A percentile compares a stretch with the other conserved stretches of the same genome.
phyloP scores from a whole-genome alignment of 78 protist genomes.

The Monocercomonoides exilis region DNA sequence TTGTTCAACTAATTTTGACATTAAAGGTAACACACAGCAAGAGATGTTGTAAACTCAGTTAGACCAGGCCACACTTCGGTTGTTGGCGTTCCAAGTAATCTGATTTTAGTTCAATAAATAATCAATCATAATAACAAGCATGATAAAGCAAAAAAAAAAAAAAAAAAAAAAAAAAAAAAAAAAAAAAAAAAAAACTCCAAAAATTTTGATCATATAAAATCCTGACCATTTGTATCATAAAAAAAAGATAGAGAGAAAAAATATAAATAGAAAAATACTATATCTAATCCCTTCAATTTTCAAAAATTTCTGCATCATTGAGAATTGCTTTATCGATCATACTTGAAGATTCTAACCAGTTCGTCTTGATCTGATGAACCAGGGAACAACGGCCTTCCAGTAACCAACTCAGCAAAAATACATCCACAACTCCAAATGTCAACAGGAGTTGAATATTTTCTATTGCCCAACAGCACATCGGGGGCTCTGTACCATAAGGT shows the following conservation, averaged over 20 bases:
- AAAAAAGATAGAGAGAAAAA: not conserved
- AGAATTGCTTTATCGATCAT: not conserved
- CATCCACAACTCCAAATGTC: constrained; percentile 96
- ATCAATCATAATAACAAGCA: too few relatives aligned
- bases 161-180: too few relatives aligned
- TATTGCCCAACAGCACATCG: constrained; percentile 89
- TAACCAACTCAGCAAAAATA: constrained; percentile 92
- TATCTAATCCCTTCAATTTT: not conserved
- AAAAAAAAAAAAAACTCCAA: too few relatives aligned
- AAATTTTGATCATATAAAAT: not conserved
- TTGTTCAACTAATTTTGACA: constrained; percentile 37
- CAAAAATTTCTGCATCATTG: not conserved
- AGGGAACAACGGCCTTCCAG: constrained; percentile 72
- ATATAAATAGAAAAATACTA: not conserved
- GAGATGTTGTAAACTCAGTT: constrained; percentile 44
- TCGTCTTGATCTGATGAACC: constrained; percentile 90
- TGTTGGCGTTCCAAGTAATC: constrained; percentile 28
- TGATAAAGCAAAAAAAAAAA: too few relatives aligned
- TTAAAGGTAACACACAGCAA: constrained; percentile 64
- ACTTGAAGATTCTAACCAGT: constrained; percentile 77
- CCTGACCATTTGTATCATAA: too few relatives aligned
- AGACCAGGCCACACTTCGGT: constrained; percentile 22
- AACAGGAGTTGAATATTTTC: constrained; percentile 80
- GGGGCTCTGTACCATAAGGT: constrained; percentile 93
- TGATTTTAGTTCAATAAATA: too few relatives aligned